A percentile compares a stretch with the other conserved stretches of the same genome.
These are phyloP conservation scores for Bipolaris gigantea DNA, from an alignment of 2,329 filamentous ascomycete species.

Conservation along the genomic window DNA sequence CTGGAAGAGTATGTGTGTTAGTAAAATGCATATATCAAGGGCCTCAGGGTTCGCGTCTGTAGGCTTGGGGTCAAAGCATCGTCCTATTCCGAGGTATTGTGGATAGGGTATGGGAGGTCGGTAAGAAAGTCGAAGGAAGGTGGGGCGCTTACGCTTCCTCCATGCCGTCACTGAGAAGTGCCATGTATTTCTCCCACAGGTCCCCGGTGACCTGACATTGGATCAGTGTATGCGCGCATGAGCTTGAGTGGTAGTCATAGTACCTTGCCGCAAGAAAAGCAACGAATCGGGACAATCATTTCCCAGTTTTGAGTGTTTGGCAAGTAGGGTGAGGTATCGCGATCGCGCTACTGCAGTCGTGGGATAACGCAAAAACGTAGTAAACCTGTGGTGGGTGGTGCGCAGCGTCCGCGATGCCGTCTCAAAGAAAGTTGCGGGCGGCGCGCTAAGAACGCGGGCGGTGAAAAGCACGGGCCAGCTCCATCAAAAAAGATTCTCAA, in stretches of 20 bases:
- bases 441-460: slow-evolving; percentile 34
- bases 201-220: slow-evolving; percentile 81
- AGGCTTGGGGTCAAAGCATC: background rate
- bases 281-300: slow-evolving; percentile 99
- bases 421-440: slow-evolving; percentile 41
- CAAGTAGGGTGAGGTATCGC: background rate
- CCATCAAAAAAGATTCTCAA: slow-evolving; percentile 29
- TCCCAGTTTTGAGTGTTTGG: slow-evolving; percentile 43
- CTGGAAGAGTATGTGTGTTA: slow-evolving; percentile 51
- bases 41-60: background rate
- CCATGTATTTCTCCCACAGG: slow-evolving; percentile 94
- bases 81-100: background rate
- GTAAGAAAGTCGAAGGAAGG: background rate
- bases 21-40: background rate
- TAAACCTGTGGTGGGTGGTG: slow-evolving; percentile 13
- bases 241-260: slow-evolving; percentile 19
- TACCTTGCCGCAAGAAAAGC: slow-evolving; percentile 99
- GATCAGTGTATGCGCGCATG: slow-evolving; percentile 30
- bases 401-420: slow-evolving; percentile 19
- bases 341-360: background rate
- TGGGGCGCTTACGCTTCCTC: slow-evolving; percentile 38
- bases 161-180: slow-evolving; percentile 71
- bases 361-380: slow-evolving; percentile 1
- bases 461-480: slow-evolving; percentile 37
- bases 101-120: background rate